Conservation (phyloP, 2,329 filamentous ascomycete genomes). For the Diaporthe citrichinensis region DNA sequence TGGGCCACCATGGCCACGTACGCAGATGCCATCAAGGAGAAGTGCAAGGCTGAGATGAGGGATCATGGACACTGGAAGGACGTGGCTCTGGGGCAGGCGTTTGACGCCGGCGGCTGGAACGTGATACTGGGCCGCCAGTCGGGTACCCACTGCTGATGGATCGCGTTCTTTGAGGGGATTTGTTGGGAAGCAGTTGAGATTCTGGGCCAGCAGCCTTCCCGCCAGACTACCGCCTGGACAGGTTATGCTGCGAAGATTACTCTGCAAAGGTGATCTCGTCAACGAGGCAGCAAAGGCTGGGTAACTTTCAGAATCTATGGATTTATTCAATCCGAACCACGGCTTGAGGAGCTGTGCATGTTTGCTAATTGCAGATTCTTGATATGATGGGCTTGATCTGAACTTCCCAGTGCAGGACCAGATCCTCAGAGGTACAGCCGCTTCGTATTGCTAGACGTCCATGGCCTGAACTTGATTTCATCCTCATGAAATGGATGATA, state of each 20-base stretch:
- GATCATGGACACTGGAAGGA: neutral
- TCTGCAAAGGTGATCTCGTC: neutral
- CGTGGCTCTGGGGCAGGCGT: constrained; percentile 14
- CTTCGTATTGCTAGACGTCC: neutral
- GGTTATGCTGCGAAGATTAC: neutral
- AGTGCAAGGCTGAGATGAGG: neutral
- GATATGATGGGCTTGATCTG: neutral
- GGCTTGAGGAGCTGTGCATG: neutral
- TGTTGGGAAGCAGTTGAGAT: neutral
- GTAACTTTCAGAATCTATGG: neutral
- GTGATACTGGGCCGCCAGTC: constrained; percentile 6
- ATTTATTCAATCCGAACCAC: neutral
- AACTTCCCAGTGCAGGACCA: neutral
- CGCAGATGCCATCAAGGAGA: constrained; percentile 18
- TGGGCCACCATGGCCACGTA: constrained; percentile 31
- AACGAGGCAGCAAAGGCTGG: neutral
- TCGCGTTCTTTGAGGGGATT: neutral
- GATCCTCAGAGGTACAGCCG: neutral
- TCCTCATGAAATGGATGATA: constrained; percentile 17
- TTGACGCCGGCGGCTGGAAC: constrained; percentile 26
- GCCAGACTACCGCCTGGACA: neutral
- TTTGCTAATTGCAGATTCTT: neutral
- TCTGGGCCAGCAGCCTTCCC: neutral
- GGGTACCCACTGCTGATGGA: neutral
- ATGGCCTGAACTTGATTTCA: neutral